These are phyloP conservation scores for Elongisporangium anandrum DNA, from an alignment of 352 stramenopile species.

Conservation along the genomic window DNA sequence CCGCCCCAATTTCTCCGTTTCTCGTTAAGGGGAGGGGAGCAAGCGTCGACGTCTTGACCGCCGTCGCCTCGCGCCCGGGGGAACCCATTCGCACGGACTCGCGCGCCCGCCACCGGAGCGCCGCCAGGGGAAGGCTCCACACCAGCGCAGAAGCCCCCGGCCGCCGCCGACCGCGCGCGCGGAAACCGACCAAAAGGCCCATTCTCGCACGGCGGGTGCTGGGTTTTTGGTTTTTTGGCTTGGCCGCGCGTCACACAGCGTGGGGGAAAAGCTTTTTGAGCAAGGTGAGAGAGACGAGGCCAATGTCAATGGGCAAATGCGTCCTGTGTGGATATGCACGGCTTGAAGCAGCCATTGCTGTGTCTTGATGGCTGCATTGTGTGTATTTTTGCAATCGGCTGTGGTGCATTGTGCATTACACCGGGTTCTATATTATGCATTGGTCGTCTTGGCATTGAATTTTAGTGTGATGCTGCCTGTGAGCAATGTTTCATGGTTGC, in stretches of 20 bases:
- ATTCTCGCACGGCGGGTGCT: background rate
- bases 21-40: constrained; percentile 3
- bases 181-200: background rate
- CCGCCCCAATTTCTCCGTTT: constrained; percentile 16
- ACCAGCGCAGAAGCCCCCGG: background rate
- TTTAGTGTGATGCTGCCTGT: background rate
- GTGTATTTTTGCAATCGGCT: background rate
- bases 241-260: background rate
- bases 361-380: background rate
- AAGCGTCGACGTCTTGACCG: constrained; percentile 1
- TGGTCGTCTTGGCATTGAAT: background rate
- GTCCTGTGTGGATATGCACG: background rate
- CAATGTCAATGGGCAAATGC: background rate
- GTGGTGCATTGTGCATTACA: background rate
- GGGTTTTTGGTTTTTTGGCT: background rate
- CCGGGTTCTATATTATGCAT: background rate
- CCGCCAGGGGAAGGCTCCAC: background rate
- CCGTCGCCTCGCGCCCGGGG: background rate
- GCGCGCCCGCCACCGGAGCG: constrained; percentile 3
- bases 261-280: background rate
- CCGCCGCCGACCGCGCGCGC: background rate
- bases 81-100: constrained; percentile 8
- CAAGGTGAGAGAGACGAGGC: background rate
- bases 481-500: background rate
- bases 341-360: background rate